Evolutionary conservation across 1,284 basidiomycete genomes (phyloP), one percentile per base, ranked within the genome.

Genomic region (Cutaneotrichosporon mucoides): DNA sequence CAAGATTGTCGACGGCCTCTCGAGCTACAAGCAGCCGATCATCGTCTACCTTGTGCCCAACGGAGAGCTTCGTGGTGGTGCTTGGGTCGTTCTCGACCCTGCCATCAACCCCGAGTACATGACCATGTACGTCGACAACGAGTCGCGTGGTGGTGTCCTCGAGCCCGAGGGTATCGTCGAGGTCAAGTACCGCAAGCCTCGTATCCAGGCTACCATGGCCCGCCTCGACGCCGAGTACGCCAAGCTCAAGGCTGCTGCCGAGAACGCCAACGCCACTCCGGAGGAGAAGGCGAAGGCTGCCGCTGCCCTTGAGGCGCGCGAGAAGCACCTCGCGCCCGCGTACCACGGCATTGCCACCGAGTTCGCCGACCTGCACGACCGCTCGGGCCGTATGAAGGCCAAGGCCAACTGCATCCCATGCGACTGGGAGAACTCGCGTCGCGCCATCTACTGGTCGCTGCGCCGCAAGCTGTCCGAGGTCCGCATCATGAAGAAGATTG

Each of bases 31-130:
- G 79, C 92, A 96, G 72, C 96, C 96, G n/a, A 89, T 97, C 65
- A 98, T 98, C 76, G 91, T 99, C 60, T 98, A 99, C 82, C 94
- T 99, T 65, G 89, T 98, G 9, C 96, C 96, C 38, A 96, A 98
- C 71, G 96, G 95, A 68, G 96, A 99, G 79, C 86, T 99, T 53
- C 93, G 96, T 76, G 96, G 96, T 77, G 96, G 96, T 75, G 96
- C 96, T 46, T 99, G 95, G 94, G 96, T 99, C 67, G 96, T 99
- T 5, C 85, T 99, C 59, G 96, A 99, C 79, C 93, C 95, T 35
- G 91, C 92, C 24, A 99, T 99, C 77, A 93, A 95, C 79, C 84
- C 89, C 5, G 88, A 92, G 73, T 89, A 96, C 81, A 99, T 99
- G 92, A 90, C 98, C 81, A 97, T 98, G 93, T 96, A 92, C 77